A percentile compares a stretch with the other conserved stretches of the same genome.
phyloP scores from a whole-genome alignment of 2,329 filamentous ascomycete species.

The Colletotrichum sp. region DNA sequence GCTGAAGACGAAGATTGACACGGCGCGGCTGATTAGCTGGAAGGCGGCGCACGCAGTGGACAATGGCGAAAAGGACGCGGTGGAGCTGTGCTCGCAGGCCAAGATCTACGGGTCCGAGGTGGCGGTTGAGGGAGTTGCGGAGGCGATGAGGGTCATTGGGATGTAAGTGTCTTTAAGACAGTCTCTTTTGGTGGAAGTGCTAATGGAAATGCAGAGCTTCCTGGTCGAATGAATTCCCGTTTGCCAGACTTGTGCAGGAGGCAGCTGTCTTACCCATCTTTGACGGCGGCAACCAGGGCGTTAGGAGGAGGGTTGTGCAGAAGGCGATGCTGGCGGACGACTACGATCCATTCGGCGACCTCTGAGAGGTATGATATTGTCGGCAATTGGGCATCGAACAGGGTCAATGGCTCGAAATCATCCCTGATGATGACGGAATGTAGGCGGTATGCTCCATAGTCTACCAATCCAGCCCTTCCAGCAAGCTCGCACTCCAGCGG shows the following conservation, averaged over 20 bases:
- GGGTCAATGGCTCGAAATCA: background rate
- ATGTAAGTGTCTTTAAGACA: constrained; percentile 36
- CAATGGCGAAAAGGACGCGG: constrained; percentile 41
- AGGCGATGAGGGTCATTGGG: constrained; percentile 57
- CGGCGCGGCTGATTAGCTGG: constrained; percentile 55
- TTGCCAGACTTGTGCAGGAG: background rate
- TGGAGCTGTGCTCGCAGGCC: constrained; percentile 52
- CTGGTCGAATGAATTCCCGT: background rate
- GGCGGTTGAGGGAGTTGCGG: constrained; percentile 50
- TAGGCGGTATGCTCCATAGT: fast-evolving
- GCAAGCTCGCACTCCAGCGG: background rate
- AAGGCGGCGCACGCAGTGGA: constrained; percentile 52
- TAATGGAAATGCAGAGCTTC: background rate
- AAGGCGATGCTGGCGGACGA: background rate
- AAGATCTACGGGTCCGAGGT: constrained; percentile 58
- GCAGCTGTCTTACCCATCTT: constrained; percentile 16
- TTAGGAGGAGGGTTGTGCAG: constrained; percentile 12
- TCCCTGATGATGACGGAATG: background rate
- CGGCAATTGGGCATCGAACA: background rate
- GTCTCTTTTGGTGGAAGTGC: no score
- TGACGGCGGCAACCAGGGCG: constrained; percentile 21
- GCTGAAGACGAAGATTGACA: constrained; percentile 57
- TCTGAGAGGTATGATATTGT: background rate
- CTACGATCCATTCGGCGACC: background rate
- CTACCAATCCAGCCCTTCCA: fast-evolving